phyloP scores from a whole-genome alignment of 2,329 filamentous ascomycete species.

The Talaromyces sp. region DNA sequence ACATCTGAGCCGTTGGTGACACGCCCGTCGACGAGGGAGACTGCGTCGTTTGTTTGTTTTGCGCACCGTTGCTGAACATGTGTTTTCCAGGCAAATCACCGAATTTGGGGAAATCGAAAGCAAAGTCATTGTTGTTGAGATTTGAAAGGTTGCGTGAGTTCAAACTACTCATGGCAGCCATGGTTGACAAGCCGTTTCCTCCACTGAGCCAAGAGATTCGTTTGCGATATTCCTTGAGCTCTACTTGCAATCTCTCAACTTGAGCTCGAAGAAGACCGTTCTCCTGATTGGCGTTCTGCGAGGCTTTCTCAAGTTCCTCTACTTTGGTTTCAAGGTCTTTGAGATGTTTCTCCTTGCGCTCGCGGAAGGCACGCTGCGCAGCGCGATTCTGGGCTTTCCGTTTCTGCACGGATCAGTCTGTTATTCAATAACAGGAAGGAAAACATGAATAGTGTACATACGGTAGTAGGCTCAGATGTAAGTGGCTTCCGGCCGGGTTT shows the following conservation, averaged over 20 bases:
- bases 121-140: slow-evolving; percentile 72
- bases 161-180: slow-evolving; percentile 43
- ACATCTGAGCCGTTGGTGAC: slow-evolving; percentile 20
- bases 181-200: slow-evolving; percentile 43
- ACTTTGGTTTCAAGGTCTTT: slow-evolving; percentile 53
- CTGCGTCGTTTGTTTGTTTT: slow-evolving; percentile 28
- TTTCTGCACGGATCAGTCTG: slow-evolving; percentile 35
- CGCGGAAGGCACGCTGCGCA: slow-evolving; percentile 86
- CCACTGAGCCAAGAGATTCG: slow-evolving; percentile 62
- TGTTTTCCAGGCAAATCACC: slow-evolving; percentile 61
- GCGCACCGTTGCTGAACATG: slow-evolving; percentile 42
- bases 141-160: slow-evolving; percentile 49
- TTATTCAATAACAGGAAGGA: not conserved
- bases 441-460: slow-evolving; percentile 49
- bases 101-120: slow-evolving; percentile 95
- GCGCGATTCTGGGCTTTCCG: slow-evolving; percentile 89
- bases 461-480: slow-evolving; percentile 90
- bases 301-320: slow-evolving; percentile 67
- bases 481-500: slow-evolving; percentile 95
- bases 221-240: slow-evolving; percentile 88
- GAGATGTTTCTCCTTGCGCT: slow-evolving; percentile 80
- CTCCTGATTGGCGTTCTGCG: slow-evolving; percentile 75
- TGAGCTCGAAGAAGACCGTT: slow-evolving; percentile 80
- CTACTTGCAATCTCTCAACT: slow-evolving; percentile 77
- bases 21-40: slow-evolving; percentile 24